A percentile compares a stretch with the other conserved stretches of the same genome.
Conservation (phyloP, 73 alveolate species). For the Urostyla sp. region DNA sequence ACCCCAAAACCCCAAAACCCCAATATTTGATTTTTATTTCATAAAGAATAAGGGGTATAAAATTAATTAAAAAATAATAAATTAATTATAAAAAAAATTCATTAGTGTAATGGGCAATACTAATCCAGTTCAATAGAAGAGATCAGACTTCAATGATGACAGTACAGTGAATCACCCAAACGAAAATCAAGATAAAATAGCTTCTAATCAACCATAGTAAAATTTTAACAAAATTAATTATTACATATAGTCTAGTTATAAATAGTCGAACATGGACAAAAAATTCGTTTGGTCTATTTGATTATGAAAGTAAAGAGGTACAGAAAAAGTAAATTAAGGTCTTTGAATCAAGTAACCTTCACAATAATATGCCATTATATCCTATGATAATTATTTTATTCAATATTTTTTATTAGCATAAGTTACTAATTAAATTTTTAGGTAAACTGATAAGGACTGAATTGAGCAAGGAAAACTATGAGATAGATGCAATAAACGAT, state of each 20-base stretch:
- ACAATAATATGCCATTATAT: neutral
- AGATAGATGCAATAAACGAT: slow-evolving; percentile 9
- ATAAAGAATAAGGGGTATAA: no score
- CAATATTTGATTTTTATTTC: no score
- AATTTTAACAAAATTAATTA: neutral
- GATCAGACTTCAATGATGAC: neutral
- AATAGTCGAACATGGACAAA: slow-evolving; percentile 71
- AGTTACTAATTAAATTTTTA: neutral
- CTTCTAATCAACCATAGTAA: slow-evolving; percentile 8
- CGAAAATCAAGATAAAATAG: neutral
- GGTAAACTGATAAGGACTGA: slow-evolving; percentile 30
- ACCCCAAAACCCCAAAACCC: no score
- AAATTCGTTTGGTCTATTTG: slow-evolving; percentile 87
- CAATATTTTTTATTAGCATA: no score
- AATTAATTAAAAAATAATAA: no score
- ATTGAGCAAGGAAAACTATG: slow-evolving; percentile 2
- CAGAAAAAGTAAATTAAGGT: slow-evolving; percentile 42
- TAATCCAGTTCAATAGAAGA: no score
- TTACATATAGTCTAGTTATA: slow-evolving; percentile 19
- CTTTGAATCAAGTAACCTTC: slow-evolving; percentile 12
- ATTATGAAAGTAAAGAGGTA: slow-evolving; percentile 78
- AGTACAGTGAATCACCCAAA: neutral
- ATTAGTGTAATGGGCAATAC: slow-evolving; percentile 14
- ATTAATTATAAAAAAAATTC: neutral
- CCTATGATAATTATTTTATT: no score